A percentile compares a stretch with the other conserved stretches of the same genome.
Conservation (phyloP, 306 rosid genomes). For the Fragaria ananassa region DNA sequence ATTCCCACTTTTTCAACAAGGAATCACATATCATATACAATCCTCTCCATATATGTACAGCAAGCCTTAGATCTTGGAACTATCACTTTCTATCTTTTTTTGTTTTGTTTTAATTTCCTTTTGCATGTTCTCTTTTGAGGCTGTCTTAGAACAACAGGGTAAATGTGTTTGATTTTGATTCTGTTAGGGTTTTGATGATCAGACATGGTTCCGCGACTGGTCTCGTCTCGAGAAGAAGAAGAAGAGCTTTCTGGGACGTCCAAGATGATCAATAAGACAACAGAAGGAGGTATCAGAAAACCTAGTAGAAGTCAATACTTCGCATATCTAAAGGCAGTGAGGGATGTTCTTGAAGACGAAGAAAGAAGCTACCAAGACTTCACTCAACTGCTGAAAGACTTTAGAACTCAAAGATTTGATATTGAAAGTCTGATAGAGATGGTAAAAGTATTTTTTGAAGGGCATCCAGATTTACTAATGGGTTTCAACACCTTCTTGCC, state of each 20-base stretch:
- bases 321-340: conserved; percentile 77
- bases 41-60: background rate
- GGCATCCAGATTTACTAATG: conserved; percentile 77
- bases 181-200: background rate
- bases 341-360: conserved; percentile 82
- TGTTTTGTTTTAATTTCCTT: background rate
- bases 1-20: background rate
- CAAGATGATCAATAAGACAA: background rate
- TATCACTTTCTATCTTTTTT: background rate
- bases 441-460: conserved; percentile 76
- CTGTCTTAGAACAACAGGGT: background rate
- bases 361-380: conserved; percentile 74
- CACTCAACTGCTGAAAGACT: conserved; percentile 86
- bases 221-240: background rate
- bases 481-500: conserved; percentile 97
- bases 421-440: conserved; percentile 73
- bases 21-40: background rate
- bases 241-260: background rate
- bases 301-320: conserved; percentile 71
- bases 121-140: background rate
- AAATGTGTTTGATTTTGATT: background rate
- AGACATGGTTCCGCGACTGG: conserved; percentile 1
- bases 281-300: conserved; percentile 25
- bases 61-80: background rate
- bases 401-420: conserved; percentile 79